Conservation (phyloP, 139 green algal genomes). For the Penium margaritaceum region DNA sequence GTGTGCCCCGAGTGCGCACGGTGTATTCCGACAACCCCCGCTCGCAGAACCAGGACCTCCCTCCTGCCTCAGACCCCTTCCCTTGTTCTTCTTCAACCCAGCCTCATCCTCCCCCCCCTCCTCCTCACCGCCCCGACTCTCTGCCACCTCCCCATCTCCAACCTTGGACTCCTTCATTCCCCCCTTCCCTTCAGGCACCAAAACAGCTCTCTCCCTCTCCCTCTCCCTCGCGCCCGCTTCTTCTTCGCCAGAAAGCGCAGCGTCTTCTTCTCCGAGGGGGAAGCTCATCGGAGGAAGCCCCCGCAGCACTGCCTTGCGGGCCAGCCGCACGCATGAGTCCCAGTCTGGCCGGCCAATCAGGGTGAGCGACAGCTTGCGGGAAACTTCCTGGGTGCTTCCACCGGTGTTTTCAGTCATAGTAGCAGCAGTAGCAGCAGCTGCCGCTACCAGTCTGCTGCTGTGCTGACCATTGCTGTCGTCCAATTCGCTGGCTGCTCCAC, state of each 20-base stretch:
- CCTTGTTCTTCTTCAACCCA: background rate
- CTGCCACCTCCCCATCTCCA: background rate
- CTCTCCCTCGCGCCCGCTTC: background rate
- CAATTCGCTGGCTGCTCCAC: too few species aligned
- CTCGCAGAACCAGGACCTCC: background rate
- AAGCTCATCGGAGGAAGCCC: too few species aligned
- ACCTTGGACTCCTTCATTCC: background rate
- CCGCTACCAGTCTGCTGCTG: too few species aligned
- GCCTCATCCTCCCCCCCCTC: background rate
- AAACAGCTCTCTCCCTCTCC: background rate
- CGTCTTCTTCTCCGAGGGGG: too few species aligned
- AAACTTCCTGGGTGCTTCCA: too few species aligned
- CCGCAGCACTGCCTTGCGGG: too few species aligned
- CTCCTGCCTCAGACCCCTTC: background rate
- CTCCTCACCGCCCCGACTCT: background rate
- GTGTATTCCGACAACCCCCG: background rate
- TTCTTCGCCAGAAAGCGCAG: background rate
- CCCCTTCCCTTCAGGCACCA: too few species aligned
- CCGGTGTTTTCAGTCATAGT: too few species aligned
- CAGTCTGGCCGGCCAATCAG: conserved; percentile 20
- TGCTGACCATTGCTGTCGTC: too few species aligned
- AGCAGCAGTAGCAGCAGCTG: too few species aligned
- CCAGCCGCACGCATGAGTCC: conserved; percentile 13
- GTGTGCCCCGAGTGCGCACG: conserved; percentile 7
- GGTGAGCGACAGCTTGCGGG: too few species aligned